Evolutionary conservation across 306 rosid genomes (phyloP).

Genomic region (Cucurbita moschata): DNA sequence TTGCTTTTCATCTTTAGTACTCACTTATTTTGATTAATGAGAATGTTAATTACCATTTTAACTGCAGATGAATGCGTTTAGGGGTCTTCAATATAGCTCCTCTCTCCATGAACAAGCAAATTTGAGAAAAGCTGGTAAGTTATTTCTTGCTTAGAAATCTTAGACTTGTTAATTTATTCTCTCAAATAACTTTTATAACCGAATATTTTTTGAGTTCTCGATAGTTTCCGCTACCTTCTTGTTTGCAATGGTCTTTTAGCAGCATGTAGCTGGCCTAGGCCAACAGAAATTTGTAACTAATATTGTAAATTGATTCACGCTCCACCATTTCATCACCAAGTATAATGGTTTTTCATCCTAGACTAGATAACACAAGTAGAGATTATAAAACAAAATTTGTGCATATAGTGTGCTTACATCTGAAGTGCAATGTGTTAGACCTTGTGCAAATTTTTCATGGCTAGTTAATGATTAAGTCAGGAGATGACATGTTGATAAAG

Average conservation of each 20-base stretch:
- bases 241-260: not conserved
- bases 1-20: not conserved
- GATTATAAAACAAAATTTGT: not conserved
- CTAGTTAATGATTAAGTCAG: not conserved
- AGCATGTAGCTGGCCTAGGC: not conserved
- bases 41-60: not conserved
- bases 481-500: not conserved
- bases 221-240: not conserved
- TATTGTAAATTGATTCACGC: not conserved
- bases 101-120: not conserved
- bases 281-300: not conserved
- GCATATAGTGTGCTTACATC: not conserved
- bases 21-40: not conserved
- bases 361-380: not conserved
- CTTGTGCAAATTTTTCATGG: not conserved
- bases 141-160: not conserved
- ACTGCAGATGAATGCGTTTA: conserved; percentile 6
- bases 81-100: not conserved
- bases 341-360: not conserved
- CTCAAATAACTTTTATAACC: not conserved
- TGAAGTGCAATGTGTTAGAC: not conserved
- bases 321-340: not conserved
- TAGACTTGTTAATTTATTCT: not conserved
- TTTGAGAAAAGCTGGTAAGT: conserved; percentile 1
- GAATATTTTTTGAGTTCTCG: not conserved